Conservation (phyloP, 2,329 filamentous ascomycete species). For the Fusarium protoensiforme region DNA sequence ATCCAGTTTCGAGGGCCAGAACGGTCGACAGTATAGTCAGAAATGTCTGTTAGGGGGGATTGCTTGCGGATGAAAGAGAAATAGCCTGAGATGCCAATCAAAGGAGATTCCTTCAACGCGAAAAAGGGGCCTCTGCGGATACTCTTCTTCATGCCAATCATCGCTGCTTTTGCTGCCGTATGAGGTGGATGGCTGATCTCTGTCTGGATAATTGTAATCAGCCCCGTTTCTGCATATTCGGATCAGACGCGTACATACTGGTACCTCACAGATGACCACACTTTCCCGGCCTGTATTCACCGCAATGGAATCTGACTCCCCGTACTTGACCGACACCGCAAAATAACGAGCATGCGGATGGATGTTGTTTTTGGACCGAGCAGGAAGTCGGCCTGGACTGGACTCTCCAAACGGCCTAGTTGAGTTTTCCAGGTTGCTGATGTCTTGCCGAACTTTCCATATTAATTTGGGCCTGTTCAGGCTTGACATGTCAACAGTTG, state of each 20-base stretch:
- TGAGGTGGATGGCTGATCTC: not conserved
- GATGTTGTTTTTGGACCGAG: not conserved
- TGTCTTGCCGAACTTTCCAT: not conserved
- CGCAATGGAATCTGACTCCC: not conserved
- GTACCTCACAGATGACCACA: not conserved
- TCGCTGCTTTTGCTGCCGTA: not conserved
- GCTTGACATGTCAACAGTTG: not conserved
- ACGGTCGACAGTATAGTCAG: not conserved
- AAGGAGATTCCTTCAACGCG: not conserved
- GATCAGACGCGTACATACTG: not conserved
- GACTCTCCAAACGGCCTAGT: not conserved
- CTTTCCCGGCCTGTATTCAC: not conserved
- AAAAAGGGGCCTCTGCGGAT: not conserved
- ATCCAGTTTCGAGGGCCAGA: not conserved
- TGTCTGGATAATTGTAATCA: not conserved
- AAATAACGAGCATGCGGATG: not conserved
- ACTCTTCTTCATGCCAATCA: not conserved
- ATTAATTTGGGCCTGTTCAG: not conserved
- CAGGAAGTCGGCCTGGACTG: not conserved
- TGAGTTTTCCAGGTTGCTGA: not conserved
- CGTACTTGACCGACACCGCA: not conserved
- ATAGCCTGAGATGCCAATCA: not conserved
- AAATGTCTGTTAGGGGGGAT: not conserved
- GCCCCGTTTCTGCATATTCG: not conserved
- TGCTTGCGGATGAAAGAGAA: not conserved